Percentiles rank a stretch among this genome's conserved stretches.
Conservation (phyloP, 2,329 filamentous ascomycete species). For the Albifimbria verrucaria region DNA sequence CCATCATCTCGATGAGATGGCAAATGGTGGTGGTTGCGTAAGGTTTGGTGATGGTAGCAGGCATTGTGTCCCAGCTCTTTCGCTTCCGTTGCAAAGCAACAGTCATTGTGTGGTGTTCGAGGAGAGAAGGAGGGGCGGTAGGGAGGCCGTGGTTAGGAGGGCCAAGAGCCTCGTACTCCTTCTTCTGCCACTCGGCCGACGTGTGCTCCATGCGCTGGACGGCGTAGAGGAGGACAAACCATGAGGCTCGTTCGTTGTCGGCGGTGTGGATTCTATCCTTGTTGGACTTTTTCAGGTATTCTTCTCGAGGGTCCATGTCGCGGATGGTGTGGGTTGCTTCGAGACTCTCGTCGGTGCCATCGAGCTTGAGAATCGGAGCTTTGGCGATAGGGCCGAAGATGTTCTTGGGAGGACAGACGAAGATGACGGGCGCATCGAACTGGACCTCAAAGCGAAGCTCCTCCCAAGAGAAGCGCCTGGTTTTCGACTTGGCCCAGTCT, state of each 20-base stretch:
- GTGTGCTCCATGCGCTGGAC: slow-evolving; percentile 47
- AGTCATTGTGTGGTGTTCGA: slow-evolving; percentile 35
- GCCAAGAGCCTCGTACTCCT: slow-evolving; percentile 22
- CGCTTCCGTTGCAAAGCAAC: slow-evolving; percentile 45
- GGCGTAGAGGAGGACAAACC: slow-evolving; percentile 47
- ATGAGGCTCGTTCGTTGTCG: slow-evolving; percentile 54
- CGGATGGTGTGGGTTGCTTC: slow-evolving; percentile 28
- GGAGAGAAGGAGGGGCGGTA: slow-evolving; percentile 18
- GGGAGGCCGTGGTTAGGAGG: slow-evolving; percentile 21
- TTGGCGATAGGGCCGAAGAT: slow-evolving; percentile 28
- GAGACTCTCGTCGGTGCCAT: slow-evolving; percentile 35
- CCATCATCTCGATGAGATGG: slow-evolving; percentile 52
- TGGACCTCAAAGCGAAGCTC: slow-evolving; percentile 49
- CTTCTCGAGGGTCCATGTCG: slow-evolving; percentile 25
- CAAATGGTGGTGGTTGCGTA: slow-evolving; percentile 55
- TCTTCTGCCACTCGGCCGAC: slow-evolving; percentile 43
- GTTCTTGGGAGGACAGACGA: slow-evolving; percentile 43
- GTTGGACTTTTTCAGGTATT: slow-evolving; percentile 17
- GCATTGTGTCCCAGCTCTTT: slow-evolving; percentile 52
- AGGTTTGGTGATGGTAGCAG: slow-evolving; percentile 40
- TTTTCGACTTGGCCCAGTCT: slow-evolving; percentile 38
- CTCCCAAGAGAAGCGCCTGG: slow-evolving; percentile 34
- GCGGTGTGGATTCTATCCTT: slow-evolving; percentile 47
- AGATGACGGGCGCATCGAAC: slow-evolving; percentile 49
- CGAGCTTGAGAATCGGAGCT: slow-evolving; percentile 32